Evolutionary conservation across 345 rosid species (phyloP).

Genomic region (Acer yangbiense): DNA sequence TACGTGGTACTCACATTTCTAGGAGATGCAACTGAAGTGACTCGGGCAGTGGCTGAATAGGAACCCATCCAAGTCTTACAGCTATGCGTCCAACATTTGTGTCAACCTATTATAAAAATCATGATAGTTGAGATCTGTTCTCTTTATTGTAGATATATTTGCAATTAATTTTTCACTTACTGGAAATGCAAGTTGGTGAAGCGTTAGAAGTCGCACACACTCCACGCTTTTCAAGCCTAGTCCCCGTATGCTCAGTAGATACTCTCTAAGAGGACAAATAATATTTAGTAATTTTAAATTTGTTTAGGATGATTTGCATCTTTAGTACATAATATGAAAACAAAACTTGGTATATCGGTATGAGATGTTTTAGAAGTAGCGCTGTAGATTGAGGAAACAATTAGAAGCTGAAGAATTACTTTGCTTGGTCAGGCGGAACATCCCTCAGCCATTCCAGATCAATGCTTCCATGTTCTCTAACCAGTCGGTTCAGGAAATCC

Average conservation of each 20-base stretch:
- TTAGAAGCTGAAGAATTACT: conserved; percentile 49
- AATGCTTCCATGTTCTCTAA: conserved; percentile 68
- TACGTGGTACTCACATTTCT: conserved; percentile 66
- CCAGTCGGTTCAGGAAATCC: conserved; percentile 81
- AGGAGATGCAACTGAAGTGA: conserved; percentile 95
- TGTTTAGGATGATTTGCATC: conserved; percentile 22
- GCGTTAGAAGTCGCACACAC: conserved; percentile 93
- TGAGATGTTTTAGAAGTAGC: conserved; percentile 16
- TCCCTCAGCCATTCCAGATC: conserved; percentile 98
- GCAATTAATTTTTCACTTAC: conserved; percentile 45
- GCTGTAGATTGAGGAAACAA: conserved; percentile 25
- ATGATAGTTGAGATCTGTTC: conserved; percentile 20
- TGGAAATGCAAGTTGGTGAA: conserved; percentile 97
- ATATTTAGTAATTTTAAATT: conserved; percentile 23
- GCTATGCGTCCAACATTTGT: conserved; percentile 99
- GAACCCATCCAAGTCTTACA: conserved; percentile 99
- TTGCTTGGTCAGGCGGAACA: conserved; percentile 89
- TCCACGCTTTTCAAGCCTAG: conserved; percentile 96
- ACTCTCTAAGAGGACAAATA: conserved; percentile 56
- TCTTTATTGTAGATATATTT: conserved; percentile 11
- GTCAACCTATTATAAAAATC: conserved; percentile 70
- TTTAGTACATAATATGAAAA: background rate
- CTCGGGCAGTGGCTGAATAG: conserved; percentile 95
- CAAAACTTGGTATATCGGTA: conserved; percentile 1
- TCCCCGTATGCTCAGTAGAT: conserved; percentile 80